Evolutionary conservation across 331 rosid genomes (phyloP), one percentile per base, ranked within the genome.

Genomic region (Malus hybrid): DNA sequence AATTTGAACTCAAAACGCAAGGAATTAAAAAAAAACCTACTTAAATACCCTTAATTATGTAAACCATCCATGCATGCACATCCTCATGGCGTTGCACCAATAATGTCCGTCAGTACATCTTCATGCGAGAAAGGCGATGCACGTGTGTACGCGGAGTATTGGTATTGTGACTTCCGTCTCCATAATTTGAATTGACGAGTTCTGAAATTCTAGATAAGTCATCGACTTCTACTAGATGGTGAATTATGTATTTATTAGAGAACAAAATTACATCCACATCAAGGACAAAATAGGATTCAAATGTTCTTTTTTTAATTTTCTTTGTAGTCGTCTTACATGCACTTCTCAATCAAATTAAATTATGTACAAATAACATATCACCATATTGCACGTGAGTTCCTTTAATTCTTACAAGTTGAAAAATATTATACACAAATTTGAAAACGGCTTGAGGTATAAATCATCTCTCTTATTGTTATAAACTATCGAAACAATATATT

Each of bases 201-300:
- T 69, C 69, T 33, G n/a, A 68, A 55, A 69, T 69, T 76, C 36
- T 27, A 29, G 75, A 67, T 6, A 16, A 19, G 57, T 59, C 33
- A 24, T 76, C 11, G 48, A 42, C 48, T 28, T 57, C 77, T 6
- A 61, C 52, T 10, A 48, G 3, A 4, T 16, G 75, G 60, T 36
- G 61, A 20, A 14, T 48, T 6, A 27, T 52, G 27, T 32, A 60
- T 57, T 16, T 16, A 46, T 13, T 15, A 18, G 46, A 19, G 33
- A 6, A 12, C 36, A 22, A 3, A 10, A 42, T 10, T 14, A 4
- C 29, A 55, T 69, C 29, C 19, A 24, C 16, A 22, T 44, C 22
- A 20, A n/a, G 39, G 76, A 74, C 79, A 69, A 74, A 67, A 80
- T 19, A 69, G 63, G 15, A 57, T 57, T 57, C 63, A 57, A 57